These are phyloP conservation scores for Russula ochroleuca DNA, from an alignment of 768 basidiomycete genomes.

Conservation along the genomic window DNA sequence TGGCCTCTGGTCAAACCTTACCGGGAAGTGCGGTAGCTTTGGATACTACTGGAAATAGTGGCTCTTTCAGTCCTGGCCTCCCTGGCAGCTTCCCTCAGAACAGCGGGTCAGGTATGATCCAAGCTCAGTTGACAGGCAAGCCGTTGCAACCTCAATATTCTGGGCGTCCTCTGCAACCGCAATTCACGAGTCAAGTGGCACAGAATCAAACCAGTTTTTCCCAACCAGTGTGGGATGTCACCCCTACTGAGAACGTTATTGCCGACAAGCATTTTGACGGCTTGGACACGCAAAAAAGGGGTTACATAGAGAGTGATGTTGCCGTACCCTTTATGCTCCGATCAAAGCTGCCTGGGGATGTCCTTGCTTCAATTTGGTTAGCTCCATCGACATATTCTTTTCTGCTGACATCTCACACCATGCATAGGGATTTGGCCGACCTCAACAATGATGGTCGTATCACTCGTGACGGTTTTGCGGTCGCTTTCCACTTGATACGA, in stretches of 20 bases:
- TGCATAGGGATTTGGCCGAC: slow-evolving; percentile 85
- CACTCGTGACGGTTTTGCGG: slow-evolving; percentile 89
- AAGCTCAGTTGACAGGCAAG: slow-evolving; percentile 28
- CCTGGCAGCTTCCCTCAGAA: slow-evolving; percentile 52
- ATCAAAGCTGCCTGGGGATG: slow-evolving; percentile 75
- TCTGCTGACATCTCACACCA: not conserved
- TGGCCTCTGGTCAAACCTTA: slow-evolving; percentile 44
- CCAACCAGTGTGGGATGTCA: slow-evolving; percentile 71
- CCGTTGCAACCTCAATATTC: slow-evolving; percentile 61
- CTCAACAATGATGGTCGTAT: slow-evolving; percentile 82
- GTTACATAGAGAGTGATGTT: slow-evolving; percentile 87
- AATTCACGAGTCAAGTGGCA: slow-evolving; percentile 18
- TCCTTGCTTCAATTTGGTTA: slow-evolving; percentile 89
- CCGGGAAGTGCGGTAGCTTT: slow-evolving; percentile 36
- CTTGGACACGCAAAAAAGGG: slow-evolving; percentile 70
- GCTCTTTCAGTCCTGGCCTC: slow-evolving; percentile 55
- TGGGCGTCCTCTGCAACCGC: slow-evolving; percentile 41
- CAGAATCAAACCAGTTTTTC: slow-evolving; percentile 27
- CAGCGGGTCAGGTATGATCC: slow-evolving; percentile 48
- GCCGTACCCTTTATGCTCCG: slow-evolving; percentile 96
- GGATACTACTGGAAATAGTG: slow-evolving; percentile 57
- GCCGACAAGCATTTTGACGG: slow-evolving; percentile 76
- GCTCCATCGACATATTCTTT: slow-evolving; percentile 32
- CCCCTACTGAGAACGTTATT: slow-evolving; percentile 67
- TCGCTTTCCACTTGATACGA: slow-evolving; percentile 92